A percentile compares a stretch with the other conserved stretches of the same genome.
Conservation (phyloP, 2,329 filamentous ascomycete genomes). For the Mycocentrospora acerina region DNA sequence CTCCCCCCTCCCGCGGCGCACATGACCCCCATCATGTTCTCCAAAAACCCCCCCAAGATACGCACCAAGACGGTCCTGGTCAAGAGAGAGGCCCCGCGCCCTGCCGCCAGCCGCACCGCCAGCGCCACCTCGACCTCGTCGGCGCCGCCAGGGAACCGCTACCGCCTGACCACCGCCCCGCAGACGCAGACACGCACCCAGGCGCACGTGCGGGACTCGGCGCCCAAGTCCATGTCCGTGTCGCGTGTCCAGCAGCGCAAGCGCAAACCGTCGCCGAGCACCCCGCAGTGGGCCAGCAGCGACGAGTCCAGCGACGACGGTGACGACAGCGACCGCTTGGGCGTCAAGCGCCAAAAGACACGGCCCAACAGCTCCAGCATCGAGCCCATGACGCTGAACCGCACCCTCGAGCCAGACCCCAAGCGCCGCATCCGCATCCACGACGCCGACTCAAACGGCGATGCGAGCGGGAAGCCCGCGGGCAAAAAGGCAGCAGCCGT, state of each 20-base stretch:
- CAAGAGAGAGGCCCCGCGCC: no score
- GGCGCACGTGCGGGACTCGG: not conserved
- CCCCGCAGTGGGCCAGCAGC: constrained; percentile 37
- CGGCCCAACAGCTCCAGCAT: constrained; percentile 40
- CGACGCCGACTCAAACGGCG: constrained; percentile 12
- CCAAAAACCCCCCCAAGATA: no score
- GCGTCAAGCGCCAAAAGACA: constrained; percentile 30
- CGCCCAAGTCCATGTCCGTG: constrained; percentile 29
- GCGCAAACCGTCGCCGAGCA: constrained; percentile 37
- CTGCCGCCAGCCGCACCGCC: no score
- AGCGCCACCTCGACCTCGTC: no score
- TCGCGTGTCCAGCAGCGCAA: constrained; percentile 30
- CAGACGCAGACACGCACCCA: no score
- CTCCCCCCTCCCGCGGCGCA: no score
- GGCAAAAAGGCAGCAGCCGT: constrained; percentile 13
- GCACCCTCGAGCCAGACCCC: constrained; percentile 39
- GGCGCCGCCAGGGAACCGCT: no score
- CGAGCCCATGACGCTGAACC: constrained; percentile 39
- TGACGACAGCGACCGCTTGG: constrained; percentile 28
- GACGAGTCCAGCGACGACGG: constrained; percentile 34
- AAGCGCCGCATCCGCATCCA: constrained; percentile 34
- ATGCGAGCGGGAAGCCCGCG: not conserved
- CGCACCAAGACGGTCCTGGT: no score
- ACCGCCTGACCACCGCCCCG: no score
- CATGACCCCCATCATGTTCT: no score